Evolutionary conservation across 1,139 yeast species (phyloP).

Genomic region (Saccharomyces hybrid): DNA sequence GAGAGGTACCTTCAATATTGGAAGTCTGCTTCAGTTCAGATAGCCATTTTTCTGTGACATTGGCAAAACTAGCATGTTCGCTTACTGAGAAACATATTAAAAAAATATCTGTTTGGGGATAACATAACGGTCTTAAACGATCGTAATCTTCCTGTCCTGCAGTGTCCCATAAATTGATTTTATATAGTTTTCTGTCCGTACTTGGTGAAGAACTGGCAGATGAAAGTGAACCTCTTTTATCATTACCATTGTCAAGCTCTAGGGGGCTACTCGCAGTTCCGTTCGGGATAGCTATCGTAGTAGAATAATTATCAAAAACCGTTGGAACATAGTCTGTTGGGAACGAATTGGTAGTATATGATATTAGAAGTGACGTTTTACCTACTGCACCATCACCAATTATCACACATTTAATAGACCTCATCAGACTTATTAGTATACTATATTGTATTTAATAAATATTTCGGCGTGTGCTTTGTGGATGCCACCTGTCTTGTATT

Average conservation of each 20-base stretch:
- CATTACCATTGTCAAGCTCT: slow-evolving; percentile 82
- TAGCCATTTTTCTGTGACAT: slow-evolving; percentile 70
- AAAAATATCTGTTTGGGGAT: slow-evolving; percentile 89
- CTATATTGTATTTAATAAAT: not conserved
- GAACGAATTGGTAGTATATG: slow-evolving; percentile 88
- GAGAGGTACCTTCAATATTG: slow-evolving; percentile 42
- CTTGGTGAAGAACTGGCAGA: not conserved
- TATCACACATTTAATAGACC: slow-evolving; percentile 89
- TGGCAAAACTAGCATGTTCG: slow-evolving; percentile 72
- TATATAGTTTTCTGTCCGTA: slow-evolving; percentile 44
- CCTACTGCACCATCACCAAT: slow-evolving; percentile 98
- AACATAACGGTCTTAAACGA: slow-evolving; percentile 79
- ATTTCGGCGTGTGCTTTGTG: not conserved
- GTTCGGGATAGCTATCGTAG: slow-evolving; percentile 35
- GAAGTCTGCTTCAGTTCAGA: slow-evolving; percentile 87
- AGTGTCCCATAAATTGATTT: slow-evolving; percentile 92
- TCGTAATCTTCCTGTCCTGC: slow-evolving; percentile 96
- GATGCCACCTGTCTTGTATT: not conserved
- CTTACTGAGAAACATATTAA: slow-evolving; percentile 81
- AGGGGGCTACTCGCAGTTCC: slow-evolving; percentile 57
- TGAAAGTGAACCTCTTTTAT: not conserved
- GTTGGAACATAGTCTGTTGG: slow-evolving; percentile 96
- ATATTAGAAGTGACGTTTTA: slow-evolving; percentile 78
- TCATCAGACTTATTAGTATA: slow-evolving; percentile 38
- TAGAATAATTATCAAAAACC: slow-evolving; percentile 82